Evolutionary conservation across 306 rosid species (phyloP), one percentile per base, ranked within the genome.

Genomic region (Lathyrus sativus): DNA sequence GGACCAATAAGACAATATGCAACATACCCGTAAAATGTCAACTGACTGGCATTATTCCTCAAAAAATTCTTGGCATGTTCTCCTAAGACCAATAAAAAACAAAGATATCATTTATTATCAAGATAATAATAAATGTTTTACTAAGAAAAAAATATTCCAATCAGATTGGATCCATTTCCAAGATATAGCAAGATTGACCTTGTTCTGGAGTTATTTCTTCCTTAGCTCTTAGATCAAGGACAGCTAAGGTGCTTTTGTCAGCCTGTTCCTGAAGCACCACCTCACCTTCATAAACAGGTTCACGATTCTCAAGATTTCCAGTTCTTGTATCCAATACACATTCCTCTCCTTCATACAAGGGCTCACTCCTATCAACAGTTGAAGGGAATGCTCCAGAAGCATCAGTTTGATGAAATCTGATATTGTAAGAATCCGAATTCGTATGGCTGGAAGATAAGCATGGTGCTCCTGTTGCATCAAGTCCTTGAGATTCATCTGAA

Each of bases 321-420:
- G 77, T 71, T 58, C 77, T 76, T 57, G 84, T 67, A 69, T 87
- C 88, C 83, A 87, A 58, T 68, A 95, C 89, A 74, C 91, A 65
- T 76, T 95, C 99, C 81, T 95, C 99, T 72, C 99, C 99, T 84
- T 91, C 99, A 79, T 95, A 95, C 14, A 95, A 81, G 82, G 99
- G 99, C 83, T 95, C 99, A 75, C 82, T 82, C 63, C 72, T 84
- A 82, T 79, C 80, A 68, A 79, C 78, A 82, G 74, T 79, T 65
- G 96, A 84, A 59, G 87, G 74, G 84, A 90, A 73, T 71, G 78
- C 79, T 75, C 76, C 89, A 37, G 90, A 70, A 14, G 71, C 85
- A 75, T 81, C 91, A 14, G 53, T 22, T 38, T 72, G 84, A 78
- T 64, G 81, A 71, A 64, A 73, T 77, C 76, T 79, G 58, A 75